phyloP scores from a whole-genome alignment of 2,329 filamentous ascomycete species.

The Neurospora sp. region DNA sequence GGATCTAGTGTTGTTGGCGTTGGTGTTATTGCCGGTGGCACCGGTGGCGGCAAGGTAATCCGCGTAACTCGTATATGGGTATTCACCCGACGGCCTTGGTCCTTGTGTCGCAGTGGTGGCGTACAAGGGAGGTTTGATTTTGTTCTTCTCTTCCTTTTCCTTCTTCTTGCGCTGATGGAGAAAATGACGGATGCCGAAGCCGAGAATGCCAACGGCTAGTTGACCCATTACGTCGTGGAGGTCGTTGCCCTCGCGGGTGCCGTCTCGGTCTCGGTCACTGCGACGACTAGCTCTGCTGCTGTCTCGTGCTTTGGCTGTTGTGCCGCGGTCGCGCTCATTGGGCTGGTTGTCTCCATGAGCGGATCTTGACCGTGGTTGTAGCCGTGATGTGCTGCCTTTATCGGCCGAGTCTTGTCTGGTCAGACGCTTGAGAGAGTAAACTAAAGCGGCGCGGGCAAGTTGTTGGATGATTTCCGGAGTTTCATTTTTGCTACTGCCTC shows the following conservation, averaged over 20 bases:
- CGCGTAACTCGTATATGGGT: background rate
- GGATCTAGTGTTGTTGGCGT: background rate
- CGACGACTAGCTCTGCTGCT: background rate
- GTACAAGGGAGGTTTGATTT: background rate
- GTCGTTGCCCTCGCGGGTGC: constrained; percentile 8
- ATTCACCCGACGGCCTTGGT: background rate
- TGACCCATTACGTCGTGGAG: constrained; percentile 14
- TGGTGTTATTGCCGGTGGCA: background rate
- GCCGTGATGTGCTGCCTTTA: constrained; percentile 4
- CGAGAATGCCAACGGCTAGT: constrained; percentile 14
- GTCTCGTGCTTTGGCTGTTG: background rate
- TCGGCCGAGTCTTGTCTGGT: constrained; percentile 5
- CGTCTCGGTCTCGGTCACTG: constrained; percentile 4
- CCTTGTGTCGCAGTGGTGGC: background rate
- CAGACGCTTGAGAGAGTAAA: constrained; percentile 13
- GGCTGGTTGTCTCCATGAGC: background rate
- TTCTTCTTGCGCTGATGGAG: constrained; percentile 12
- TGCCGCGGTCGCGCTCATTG: background rate
- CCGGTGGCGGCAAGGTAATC: background rate
- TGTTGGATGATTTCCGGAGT: constrained; percentile 12
- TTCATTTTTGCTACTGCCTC: background rate
- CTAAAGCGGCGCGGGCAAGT: constrained; percentile 13
- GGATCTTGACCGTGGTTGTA: background rate
- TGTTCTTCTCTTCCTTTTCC: background rate
- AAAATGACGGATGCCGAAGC: constrained; percentile 13